These are phyloP conservation scores for Mortierella sp. DNA, from an alignment of 371 early-diverging fungal genomes.

Conservation along the genomic window DNA sequence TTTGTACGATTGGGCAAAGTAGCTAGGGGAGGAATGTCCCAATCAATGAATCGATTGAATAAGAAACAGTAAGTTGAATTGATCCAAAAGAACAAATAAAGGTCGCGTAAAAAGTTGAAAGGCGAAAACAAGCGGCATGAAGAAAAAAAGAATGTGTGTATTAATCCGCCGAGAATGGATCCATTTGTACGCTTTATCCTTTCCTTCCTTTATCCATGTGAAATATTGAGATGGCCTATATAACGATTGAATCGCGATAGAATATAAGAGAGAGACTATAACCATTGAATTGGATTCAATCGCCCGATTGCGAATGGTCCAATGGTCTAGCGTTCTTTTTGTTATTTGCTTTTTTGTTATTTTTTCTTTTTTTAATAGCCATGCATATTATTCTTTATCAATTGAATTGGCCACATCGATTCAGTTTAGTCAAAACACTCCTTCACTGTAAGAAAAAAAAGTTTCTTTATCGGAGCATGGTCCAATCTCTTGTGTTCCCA, in stretches of 20 bases:
- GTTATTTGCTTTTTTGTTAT: background rate
- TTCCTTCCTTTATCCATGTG: too few species aligned
- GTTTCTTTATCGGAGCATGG: background rate
- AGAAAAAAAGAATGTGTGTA: background rate
- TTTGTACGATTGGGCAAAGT: background rate
- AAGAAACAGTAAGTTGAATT: background rate
- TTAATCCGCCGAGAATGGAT: constrained; percentile 5
- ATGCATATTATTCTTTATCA: background rate
- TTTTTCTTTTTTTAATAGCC: background rate
- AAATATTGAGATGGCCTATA: too few species aligned
- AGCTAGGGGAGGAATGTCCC: background rate
- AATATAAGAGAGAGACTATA: background rate
- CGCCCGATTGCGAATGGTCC: background rate
- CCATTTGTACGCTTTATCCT: too few species aligned
- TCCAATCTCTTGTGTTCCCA: constrained; percentile 6
- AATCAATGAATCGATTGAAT: background rate
- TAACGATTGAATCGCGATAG: background rate
- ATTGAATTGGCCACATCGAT: background rate
- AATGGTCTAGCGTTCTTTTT: background rate
- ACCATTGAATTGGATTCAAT: background rate
- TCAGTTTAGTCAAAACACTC: constrained; percentile 7
- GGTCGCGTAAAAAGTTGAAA: background rate
- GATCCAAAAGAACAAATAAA: background rate
- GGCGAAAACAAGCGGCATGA: background rate
- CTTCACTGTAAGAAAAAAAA: background rate